Conservation (phyloP, 2,329 filamentous ascomycete species). For the Furcasterigmium sp. region DNA sequence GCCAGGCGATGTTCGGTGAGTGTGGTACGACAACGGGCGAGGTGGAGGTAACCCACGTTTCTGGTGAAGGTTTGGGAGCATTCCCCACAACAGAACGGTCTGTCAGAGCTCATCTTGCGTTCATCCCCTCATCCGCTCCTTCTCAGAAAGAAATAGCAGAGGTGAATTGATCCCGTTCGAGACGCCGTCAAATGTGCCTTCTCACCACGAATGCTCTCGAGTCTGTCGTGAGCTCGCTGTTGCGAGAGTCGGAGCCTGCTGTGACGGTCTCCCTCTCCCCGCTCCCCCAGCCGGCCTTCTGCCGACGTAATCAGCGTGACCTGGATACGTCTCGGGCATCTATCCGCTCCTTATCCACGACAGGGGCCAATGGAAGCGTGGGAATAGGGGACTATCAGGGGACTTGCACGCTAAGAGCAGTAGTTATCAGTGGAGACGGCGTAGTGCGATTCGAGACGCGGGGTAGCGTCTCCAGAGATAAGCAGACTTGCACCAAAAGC, state of each 20-base stretch:
- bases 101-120: constrained; percentile 7
- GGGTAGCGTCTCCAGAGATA: background rate
- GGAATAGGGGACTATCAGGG: background rate
- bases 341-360: background rate
- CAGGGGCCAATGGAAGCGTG: too few species aligned
- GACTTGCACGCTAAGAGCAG: background rate
- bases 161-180: background rate
- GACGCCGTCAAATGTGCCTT: background rate
- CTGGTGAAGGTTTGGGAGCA: constrained; percentile 13
- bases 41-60: constrained; percentile 6
- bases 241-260: background rate
- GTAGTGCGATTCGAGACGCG: background rate
- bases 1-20: background rate
- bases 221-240: background rate
- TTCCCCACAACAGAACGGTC: constrained; percentile 10
- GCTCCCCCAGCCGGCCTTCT: background rate
- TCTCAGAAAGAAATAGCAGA: background rate
- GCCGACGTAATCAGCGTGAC: too few species aligned
- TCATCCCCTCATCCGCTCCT: background rate
- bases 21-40: background rate
- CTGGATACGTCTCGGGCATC: too few species aligned
- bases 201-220: background rate
- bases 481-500: background rate
- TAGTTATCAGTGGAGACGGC: constrained; percentile 1
- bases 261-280: background rate